A percentile compares a stretch with the other conserved stretches of the same genome.
Conservation (phyloP, 2,329 filamentous ascomycete species). For the Aspergillus aculeatinus region DNA sequence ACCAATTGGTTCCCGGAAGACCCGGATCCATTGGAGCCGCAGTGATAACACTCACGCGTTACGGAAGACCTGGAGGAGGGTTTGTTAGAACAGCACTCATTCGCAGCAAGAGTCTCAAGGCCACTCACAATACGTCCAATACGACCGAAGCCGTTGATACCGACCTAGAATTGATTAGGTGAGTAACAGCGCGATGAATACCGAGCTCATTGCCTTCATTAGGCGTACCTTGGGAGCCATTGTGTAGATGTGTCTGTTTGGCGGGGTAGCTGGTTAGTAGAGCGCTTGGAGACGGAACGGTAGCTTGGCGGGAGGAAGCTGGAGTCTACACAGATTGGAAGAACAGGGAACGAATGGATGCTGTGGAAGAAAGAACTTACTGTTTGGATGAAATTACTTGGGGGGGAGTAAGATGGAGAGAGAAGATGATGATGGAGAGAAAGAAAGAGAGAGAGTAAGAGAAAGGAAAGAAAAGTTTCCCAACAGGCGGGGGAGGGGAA, state of each 20-base stretch:
- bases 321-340: conserved; percentile 4
- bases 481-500: conserved; percentile 29
- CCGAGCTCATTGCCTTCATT: not conserved
- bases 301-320: conserved; percentile 3
- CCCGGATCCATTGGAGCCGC: not conserved
- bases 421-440: conserved; percentile 13
- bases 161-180: conserved; percentile 59
- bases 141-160: conserved; percentile 99
- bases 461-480: conserved; percentile 19
- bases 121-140: conserved; percentile 82
- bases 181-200: conserved; percentile 3
- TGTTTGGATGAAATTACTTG: conserved; percentile 7
- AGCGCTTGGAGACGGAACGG: conserved; percentile 10
- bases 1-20: not conserved
- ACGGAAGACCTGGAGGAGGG: conserved; percentile 70
- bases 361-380: conserved; percentile 14
- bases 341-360: not conserved
- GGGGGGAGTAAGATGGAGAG: conserved; percentile 2
- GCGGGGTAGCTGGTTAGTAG: conserved; percentile 32
- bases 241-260: conserved; percentile 28
- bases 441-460: conserved; percentile 18
- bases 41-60: conserved; percentile 68
- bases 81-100: conserved; percentile 24
- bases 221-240: conserved; percentile 38
- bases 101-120: not conserved